Evolutionary conservation across 2,329 filamentous ascomycete genomes (phyloP).

Genomic region (Emmonsiellopsis sp.): DNA sequence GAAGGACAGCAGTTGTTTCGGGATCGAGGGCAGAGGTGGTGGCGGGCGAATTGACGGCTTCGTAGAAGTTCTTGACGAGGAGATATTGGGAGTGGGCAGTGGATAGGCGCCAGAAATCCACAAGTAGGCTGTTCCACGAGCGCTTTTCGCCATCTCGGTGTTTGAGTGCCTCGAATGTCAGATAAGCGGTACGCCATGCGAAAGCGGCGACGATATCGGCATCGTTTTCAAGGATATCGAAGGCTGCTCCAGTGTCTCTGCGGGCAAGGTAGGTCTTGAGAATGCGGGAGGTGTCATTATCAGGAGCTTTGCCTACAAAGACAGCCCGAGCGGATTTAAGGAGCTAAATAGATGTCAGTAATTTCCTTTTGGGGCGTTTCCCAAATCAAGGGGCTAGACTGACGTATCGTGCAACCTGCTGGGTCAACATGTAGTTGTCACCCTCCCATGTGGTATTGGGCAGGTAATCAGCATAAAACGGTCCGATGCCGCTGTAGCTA

Average conservation of each 20-base stretch:
- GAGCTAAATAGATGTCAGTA: slow-evolving; percentile 32
- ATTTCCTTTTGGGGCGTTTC: neutral
- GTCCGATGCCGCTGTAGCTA: slow-evolving; percentile 64
- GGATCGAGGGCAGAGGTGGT: slow-evolving; percentile 45
- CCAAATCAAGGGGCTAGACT: slow-evolving; percentile 15
- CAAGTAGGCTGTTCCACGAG: slow-evolving; percentile 66
- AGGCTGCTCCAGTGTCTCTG: slow-evolving; percentile 61
- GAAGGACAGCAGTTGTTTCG: slow-evolving; percentile 50
- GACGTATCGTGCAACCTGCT: slow-evolving; percentile 65
- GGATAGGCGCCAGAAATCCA: slow-evolving; percentile 67
- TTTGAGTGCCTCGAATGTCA: slow-evolving; percentile 66
- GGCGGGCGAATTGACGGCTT: slow-evolving; percentile 49
- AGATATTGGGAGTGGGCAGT: slow-evolving; percentile 70
- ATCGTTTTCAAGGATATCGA: slow-evolving; percentile 62
- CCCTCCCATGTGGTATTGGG: slow-evolving; percentile 66
- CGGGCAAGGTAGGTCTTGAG: slow-evolving; percentile 55
- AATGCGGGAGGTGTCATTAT: slow-evolving; percentile 60
- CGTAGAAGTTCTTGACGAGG: slow-evolving; percentile 71
- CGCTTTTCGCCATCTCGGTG: slow-evolving; percentile 66
- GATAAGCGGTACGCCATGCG: slow-evolving; percentile 63
- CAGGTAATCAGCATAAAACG: slow-evolving; percentile 66
- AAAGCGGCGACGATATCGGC: slow-evolving; percentile 63
- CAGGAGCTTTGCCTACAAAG: slow-evolving; percentile 52
- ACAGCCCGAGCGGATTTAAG: slow-evolving; percentile 66
- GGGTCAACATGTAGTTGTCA: slow-evolving; percentile 74